Evolutionary conservation across 1,139 yeast genomes (phyloP).

Genomic region (Kurtzmaniella quercitrusa): DNA sequence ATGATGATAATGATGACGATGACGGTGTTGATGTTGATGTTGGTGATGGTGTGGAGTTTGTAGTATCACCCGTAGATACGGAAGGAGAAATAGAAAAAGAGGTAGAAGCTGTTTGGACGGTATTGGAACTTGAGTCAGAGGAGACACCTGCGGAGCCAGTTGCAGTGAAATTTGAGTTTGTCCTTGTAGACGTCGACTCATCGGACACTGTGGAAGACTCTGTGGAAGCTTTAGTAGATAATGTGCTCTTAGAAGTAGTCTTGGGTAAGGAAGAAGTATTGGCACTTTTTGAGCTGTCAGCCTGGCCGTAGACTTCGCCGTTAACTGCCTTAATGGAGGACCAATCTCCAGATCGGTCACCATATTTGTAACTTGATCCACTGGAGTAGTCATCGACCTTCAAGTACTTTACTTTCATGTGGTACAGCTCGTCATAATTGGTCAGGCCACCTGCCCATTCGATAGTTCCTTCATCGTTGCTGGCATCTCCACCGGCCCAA

Average conservation of each 20-base stretch:
- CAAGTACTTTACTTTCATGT: constrained; percentile 27
- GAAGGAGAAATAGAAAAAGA: constrained; percentile 1
- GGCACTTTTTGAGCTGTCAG: constrained; percentile 8
- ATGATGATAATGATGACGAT: no score
- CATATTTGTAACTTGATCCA: constrained; percentile 35
- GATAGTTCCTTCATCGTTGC: constrained; percentile 43
- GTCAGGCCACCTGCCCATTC: constrained; percentile 43
- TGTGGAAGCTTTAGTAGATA: neutral
- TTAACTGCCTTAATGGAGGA: constrained; percentile 58
- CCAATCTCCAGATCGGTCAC: constrained; percentile 61
- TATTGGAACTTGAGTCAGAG: neutral
- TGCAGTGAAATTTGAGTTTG: neutral
- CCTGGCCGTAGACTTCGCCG: constrained; percentile 60
- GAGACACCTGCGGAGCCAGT: neutral
- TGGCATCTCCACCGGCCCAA: constrained; percentile 46
- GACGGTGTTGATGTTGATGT: neutral
- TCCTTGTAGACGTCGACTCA: neutral
- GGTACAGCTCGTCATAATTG: constrained; percentile 31
- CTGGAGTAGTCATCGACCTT: constrained; percentile 30
- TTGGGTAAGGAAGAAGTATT: constrained; percentile 4
- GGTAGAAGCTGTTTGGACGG: constrained; percentile 3
- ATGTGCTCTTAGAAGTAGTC: constrained; percentile 1
- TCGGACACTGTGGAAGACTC: neutral
- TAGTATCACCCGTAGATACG: constrained; percentile 1
- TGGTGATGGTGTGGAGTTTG: neutral